Conservation (phyloP, 139 green algal species). For the Protoeuglena noctilucae region DNA sequence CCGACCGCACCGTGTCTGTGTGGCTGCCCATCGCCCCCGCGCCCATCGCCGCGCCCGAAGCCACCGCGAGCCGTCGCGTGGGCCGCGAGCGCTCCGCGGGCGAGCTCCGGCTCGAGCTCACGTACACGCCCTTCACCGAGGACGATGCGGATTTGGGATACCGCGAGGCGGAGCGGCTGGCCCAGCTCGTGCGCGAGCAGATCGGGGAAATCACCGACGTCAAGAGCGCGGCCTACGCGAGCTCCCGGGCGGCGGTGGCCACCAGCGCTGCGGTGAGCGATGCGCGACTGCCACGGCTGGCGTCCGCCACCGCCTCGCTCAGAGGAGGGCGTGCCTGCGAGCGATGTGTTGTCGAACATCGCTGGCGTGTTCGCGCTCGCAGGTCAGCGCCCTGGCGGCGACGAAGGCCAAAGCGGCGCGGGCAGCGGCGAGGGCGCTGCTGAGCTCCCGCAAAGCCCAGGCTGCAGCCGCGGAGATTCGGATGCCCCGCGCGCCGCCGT, state of each 20-base stretch:
- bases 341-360: no score
- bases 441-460: no score
- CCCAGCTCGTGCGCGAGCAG: conserved; percentile 5
- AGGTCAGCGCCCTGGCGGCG: conserved; percentile 31
- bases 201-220: conserved; percentile 60
- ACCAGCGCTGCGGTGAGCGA: conserved; percentile 59
- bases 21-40: conserved; percentile 58
- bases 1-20: conserved; percentile 29
- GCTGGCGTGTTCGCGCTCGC: no score
- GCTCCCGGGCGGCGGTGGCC: conserved; percentile 63
- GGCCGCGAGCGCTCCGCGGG: conserved; percentile 24
- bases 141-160: conserved; percentile 55
- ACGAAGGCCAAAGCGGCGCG: conserved; percentile 14
- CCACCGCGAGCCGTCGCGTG: no score
- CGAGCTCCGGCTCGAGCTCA: conserved; percentile 49
- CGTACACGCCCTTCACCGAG: conserved; percentile 66
- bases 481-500: no score
- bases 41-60: no score
- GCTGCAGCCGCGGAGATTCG: no score
- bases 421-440: no score
- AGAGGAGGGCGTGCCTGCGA: conserved; percentile 58
- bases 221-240: conserved; percentile 59
- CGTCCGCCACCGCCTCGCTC: no score
- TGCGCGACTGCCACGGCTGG: conserved; percentile 68
- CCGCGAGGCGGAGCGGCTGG: conserved; percentile 37